phyloP scores from a whole-genome alignment of 2,329 filamentous ascomycete genomes.

The Aspergillus sp. region DNA sequence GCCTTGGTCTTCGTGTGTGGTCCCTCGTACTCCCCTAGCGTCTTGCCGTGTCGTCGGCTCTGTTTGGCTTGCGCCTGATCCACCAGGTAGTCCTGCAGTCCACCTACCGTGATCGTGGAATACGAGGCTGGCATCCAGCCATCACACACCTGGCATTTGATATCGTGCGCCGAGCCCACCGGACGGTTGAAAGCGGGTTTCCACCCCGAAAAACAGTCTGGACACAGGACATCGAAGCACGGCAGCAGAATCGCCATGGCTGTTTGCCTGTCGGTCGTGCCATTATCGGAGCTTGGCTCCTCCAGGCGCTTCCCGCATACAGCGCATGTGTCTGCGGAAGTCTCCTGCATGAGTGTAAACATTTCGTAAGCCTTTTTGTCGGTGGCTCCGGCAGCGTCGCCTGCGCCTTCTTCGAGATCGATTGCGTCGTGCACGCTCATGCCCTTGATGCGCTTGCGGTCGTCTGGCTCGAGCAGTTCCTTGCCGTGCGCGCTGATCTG shows the following conservation, averaged over 20 bases:
- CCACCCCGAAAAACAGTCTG: constrained; percentile 66
- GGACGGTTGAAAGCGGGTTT: constrained; percentile 55
- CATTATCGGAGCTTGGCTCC: constrained; percentile 55
- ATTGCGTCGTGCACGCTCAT: constrained; percentile 84
- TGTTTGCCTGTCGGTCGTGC: constrained; percentile 51
- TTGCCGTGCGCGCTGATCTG: constrained; percentile 93
- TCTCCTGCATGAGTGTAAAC: constrained; percentile 80
- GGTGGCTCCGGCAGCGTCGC: constrained; percentile 58
- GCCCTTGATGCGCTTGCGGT: constrained; percentile 77
- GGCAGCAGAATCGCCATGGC: constrained; percentile 74
- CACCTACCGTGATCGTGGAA: constrained; percentile 66
- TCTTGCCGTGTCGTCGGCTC: constrained; percentile 59
- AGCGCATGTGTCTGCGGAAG: constrained; percentile 72
- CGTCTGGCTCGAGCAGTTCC: constrained; percentile 81
- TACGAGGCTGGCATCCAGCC: constrained; percentile 64
- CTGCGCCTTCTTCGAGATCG: constrained; percentile 78
- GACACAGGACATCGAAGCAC: constrained; percentile 84
- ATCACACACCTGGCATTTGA: constrained; percentile 68
- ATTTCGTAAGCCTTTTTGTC: constrained; percentile 80
- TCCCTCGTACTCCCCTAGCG: constrained; percentile 70
- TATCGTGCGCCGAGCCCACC: constrained; percentile 43
- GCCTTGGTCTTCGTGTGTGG: constrained; percentile 91
- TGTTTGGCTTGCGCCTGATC: constrained; percentile 58
- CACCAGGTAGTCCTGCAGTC: constrained; percentile 52
- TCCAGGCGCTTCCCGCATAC: constrained; percentile 67